Percentiles rank a stretch among this genome's conserved stretches.
phyloP scores from a whole-genome alignment of 2,329 filamentous ascomycete species.

The Chrysoporthe cubensis region DNA sequence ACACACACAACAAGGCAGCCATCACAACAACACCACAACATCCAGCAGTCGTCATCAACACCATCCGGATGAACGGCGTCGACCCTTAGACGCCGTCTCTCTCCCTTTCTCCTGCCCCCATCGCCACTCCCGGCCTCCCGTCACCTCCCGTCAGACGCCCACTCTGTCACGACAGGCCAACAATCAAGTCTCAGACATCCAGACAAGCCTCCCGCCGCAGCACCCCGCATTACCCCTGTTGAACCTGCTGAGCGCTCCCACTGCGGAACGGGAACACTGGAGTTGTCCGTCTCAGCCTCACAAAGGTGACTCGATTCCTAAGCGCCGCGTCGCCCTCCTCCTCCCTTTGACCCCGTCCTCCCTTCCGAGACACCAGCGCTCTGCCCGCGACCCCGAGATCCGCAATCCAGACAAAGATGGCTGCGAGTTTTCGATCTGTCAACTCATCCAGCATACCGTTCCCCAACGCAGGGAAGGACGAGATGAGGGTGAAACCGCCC shows the following conservation, averaged over 20 bases:
- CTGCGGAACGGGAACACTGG: conserved; percentile 1
- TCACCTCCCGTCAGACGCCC: conserved; percentile 23
- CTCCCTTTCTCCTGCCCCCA: conserved; percentile 11
- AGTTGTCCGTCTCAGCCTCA: conserved; percentile 37
- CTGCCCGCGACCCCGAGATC: conserved; percentile 18
- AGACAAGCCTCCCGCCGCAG: conserved; percentile 31
- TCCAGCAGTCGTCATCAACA: conserved; percentile 18
- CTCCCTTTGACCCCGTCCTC: conserved; percentile 15
- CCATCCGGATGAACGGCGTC: conserved; percentile 23
- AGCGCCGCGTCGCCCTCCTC: conserved; percentile 32
- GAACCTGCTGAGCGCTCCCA: conserved; percentile 19
- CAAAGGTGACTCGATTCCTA: conserved; percentile 34
- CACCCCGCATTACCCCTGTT: conserved; percentile 38
- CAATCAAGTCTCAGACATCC: conserved; percentile 37
- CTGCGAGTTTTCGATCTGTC: conserved; percentile 65
- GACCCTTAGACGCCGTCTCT: conserved; percentile 16
- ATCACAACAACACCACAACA: conserved; percentile 4
- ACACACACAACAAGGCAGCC: conserved; percentile 10
- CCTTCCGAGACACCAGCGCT: conserved; percentile 27
- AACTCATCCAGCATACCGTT: conserved; percentile 54
- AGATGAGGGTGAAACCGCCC: conserved; percentile 53
- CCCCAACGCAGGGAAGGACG: conserved; percentile 52
- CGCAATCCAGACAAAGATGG: conserved; percentile 37
- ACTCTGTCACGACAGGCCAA: conserved; percentile 25
- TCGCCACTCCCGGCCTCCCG: conserved; percentile 20